Conservation (phyloP, 352 stramenopile species). For the Saprolegnia diclina region DNA sequence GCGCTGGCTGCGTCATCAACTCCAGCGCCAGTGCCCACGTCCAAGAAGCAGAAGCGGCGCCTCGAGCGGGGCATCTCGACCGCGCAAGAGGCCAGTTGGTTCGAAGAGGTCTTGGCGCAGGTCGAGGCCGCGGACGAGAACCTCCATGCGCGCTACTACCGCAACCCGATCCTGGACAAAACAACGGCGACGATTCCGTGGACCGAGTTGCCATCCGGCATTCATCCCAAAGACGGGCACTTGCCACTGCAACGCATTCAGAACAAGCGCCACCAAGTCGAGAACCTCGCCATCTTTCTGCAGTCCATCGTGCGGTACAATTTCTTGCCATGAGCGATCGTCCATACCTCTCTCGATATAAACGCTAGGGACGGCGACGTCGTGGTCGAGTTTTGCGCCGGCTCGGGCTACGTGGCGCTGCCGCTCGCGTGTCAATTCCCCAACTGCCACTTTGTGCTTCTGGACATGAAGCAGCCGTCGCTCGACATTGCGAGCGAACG, state of each 20-base stretch:
- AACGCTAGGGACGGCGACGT: conserved; percentile 49
- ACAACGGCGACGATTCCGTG: conserved; percentile 43
- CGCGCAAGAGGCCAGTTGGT: conserved; percentile 57
- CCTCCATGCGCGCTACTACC: conserved; percentile 36
- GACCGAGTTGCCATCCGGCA: conserved; percentile 48
- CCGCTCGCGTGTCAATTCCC: conserved; percentile 68
- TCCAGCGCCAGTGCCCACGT: neutral
- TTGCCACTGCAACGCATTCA: conserved; percentile 42
- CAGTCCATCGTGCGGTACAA: conserved; percentile 48
- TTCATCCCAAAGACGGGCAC: conserved; percentile 65
- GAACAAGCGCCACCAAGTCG: conserved; percentile 73
- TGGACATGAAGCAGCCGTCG: conserved; percentile 74
- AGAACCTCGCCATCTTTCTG: conserved; percentile 71
- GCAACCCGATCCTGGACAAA: conserved; percentile 48
- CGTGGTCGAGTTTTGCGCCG: conserved; percentile 78
- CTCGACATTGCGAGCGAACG: conserved; percentile 65
- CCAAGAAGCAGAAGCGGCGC: conserved; percentile 45
- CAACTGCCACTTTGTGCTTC: conserved; percentile 64
- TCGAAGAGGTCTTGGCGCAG: conserved; percentile 58
- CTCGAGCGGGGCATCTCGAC: conserved; percentile 42
- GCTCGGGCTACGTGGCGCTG: conserved; percentile 68
- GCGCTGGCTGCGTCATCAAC: neutral
- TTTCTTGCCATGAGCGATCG: neutral
- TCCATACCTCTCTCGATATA: neutral
- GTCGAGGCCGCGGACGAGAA: conserved; percentile 45